Evolutionary conservation across 305 asterid species (phyloP).

Genomic region (Rubia peregrina): DNA sequence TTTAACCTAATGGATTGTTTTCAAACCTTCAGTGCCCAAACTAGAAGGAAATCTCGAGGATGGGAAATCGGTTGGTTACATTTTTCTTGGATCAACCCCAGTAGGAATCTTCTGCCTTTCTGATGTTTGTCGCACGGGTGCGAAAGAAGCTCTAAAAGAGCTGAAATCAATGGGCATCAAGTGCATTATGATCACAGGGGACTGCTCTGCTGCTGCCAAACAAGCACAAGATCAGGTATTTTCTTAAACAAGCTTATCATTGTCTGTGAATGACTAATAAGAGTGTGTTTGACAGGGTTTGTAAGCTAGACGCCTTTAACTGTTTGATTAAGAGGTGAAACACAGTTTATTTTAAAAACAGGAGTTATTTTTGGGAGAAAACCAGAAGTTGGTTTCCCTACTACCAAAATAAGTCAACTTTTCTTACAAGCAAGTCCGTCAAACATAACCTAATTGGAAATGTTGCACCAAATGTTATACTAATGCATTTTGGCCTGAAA

Average conservation of each 20-base stretch:
- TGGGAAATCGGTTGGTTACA: slow-evolving; percentile 64
- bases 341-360: too few species aligned
- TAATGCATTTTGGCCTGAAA: neutral
- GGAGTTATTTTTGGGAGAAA: too few species aligned
- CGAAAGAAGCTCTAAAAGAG: slow-evolving; percentile 62
- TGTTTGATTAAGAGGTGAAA: too few species aligned
- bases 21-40: slow-evolving; percentile 39
- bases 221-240: slow-evolving; percentile 67
- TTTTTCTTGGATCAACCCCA: slow-evolving; percentile 49
- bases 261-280: too few species aligned
- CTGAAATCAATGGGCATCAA: slow-evolving; percentile 59
- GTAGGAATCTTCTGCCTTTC: slow-evolving; percentile 56
- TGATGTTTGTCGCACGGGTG: slow-evolving; percentile 75
- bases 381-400: too few species aligned
- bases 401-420: too few species aligned
- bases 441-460: too few species aligned
- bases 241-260: neutral
- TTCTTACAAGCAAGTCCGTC: too few species aligned
- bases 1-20: slow-evolving; percentile 4
- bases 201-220: slow-evolving; percentile 60
- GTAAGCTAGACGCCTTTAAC: too few species aligned
- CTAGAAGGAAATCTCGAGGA: slow-evolving; percentile 39
- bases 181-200: slow-evolving; percentile 85
- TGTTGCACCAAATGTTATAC: too few species aligned
- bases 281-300: too few species aligned